Percentiles rank a stretch among this genome's conserved stretches.
phyloP scores from a whole-genome alignment of 768 basidiomycete genomes.

The Epithele typhae region DNA sequence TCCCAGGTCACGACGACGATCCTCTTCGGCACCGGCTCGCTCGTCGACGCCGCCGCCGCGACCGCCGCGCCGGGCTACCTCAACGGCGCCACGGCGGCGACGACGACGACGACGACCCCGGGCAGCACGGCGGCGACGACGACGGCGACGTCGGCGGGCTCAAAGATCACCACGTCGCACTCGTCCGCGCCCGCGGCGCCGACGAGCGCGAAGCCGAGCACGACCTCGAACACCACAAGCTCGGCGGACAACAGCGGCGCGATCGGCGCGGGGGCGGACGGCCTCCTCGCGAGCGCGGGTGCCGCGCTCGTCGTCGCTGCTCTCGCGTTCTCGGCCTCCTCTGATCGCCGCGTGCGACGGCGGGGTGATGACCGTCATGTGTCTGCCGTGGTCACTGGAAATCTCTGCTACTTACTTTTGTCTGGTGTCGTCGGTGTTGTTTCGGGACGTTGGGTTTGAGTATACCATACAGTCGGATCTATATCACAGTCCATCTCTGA shows the following conservation, averaged over 20 bases:
- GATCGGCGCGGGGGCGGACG: conserved; percentile 10
- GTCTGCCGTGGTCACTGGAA: no score
- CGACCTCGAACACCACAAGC: background rate
- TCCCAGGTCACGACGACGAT: conserved; percentile 38
- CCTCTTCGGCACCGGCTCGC: conserved; percentile 63
- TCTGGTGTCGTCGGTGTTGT: no score
- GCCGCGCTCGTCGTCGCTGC: conserved; percentile 19
- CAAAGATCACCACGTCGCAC: background rate
- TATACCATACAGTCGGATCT: no score
- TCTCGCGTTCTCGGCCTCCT: conserved; percentile 19
- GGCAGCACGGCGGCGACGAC: background rate
- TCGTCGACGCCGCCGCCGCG: conserved; percentile 40
- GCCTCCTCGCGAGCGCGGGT: conserved; percentile 15
- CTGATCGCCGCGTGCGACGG: no score
- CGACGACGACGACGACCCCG: conserved; percentile 5
- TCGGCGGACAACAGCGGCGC: conserved; percentile 9
- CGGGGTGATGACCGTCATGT: no score
- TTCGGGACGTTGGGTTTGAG: no score
- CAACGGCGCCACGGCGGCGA: conserved; percentile 1
- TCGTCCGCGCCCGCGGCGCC: conserved; percentile 7
- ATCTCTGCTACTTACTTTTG: no score
- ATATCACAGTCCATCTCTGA: no score
- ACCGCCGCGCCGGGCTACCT: conserved; percentile 20
- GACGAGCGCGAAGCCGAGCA: background rate
- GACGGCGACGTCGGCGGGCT: conserved; percentile 1